Evolutionary conservation across 2,329 filamentous ascomycete genomes (phyloP), one percentile per base, ranked within the genome.

Genomic region (Verticillium zaregamsianum): DNA sequence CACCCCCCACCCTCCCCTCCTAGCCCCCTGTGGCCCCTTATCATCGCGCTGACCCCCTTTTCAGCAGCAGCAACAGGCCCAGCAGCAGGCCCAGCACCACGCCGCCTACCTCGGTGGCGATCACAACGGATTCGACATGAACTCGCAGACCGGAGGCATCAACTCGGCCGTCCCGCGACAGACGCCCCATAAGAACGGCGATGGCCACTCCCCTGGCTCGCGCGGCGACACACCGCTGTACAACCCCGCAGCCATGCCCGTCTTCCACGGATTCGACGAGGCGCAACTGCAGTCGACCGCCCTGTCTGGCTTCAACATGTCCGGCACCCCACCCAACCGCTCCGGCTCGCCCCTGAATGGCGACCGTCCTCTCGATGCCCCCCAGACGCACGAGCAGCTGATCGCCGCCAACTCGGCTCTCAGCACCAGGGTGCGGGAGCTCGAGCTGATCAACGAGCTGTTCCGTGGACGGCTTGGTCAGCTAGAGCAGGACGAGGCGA

Each of bases 351-450:
- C 80, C 8, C 68, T 82, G 65, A 85, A 82, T 65, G 83, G 80
- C 60, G 84, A 89, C 31, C 88, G 89, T 57, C 83, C 87, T 65
- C 80, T 88, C 61, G 91, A 93, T 62, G 81, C 86, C 5, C 86
- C 90, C 1, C 90, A 92, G 71, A 90, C 89, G 3, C 92, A 92
- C 73, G 91, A 97, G 71, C 88, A 91, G 64, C 84, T 96, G 28
- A 80, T 92, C 59, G 89, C 90, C 2, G 86, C 89, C 64, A 97
- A 96, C 74, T 91, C 91, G 5, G 90, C 88, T 58, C 82, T 98
- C n/a, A 96, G 96, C 78, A 99, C 95, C 0, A 89, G 95, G 52
- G 94, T 99, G 37, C 95, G 90, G 68, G 95, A 99, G 75, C 84
- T 99, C 28, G 95, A 99, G 73, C 86, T 99, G 59, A 97, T 99